Base-by-base conservation (phyloP, 345 rosid genomes). In the Eucalyptus curtisii region DNA sequence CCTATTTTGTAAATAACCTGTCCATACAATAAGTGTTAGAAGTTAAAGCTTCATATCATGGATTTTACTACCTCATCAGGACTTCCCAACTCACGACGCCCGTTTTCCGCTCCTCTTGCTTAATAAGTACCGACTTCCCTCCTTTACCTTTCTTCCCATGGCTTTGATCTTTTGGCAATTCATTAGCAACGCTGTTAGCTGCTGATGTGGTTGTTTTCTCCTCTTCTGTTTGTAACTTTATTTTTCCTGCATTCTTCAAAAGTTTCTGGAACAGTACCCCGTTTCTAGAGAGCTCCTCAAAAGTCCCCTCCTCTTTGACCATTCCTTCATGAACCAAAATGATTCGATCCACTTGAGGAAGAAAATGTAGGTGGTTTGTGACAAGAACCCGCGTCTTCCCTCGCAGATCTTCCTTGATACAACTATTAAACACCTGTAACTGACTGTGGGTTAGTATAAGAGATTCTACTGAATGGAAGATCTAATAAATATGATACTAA, bases 221-320 rank as follows among this genome's bases (percentile, higher is more conserved):
- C 57, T 92, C 93, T 25, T 91, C 92, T 81, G 94, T 91, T 89
- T 93, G 90, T 89, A 93, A 94, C 90, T 95, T 98, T 96, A 96
- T 96, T 92, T 97, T 96, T 33, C 99, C 99, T 24, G 98, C 99
- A 93, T 96, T 97, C 92, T 96, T 97, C 99, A 97, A 96, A 64
- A 96, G 92, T 93, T 93, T 96, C 91, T 96, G 93, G 93, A 97
- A 96, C 82, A 96, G 89, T 88, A 24, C 87, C 57, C 99, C 99
- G 68, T 90, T 94, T 92, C 85, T 92, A 33, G 61, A 55, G 61
- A 55, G 61, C 61, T 55, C 61, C 30, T 55, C 61, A 9, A 55
- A 55, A 55, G 30, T 55, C 61, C 61, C 61, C 61, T 55, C 61
- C 61, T 55, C 61, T 55, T 55, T 55, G 61, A 55, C 13, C 30